These are phyloP conservation scores for Neophaeococcomyces mojaviensis DNA, from an alignment of 2,329 filamentous ascomycete species.

Conservation along the genomic window DNA sequence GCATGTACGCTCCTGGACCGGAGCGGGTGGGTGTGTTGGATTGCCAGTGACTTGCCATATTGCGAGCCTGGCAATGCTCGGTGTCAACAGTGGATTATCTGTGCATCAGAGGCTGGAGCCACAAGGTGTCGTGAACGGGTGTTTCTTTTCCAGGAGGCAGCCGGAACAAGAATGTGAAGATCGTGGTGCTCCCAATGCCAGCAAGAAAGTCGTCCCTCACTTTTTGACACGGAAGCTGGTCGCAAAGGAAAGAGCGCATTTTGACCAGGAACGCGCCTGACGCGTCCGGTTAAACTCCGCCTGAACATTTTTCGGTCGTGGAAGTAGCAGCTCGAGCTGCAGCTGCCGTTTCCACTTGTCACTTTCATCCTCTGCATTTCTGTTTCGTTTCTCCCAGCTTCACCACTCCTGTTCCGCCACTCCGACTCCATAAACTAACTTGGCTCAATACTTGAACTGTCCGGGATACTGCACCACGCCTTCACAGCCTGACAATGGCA, in stretches of 20 bases:
- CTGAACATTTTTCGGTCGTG: not conserved
- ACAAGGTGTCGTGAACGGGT: slow-evolving; percentile 2
- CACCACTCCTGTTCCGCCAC: too few relatives aligned
- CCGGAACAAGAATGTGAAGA: slow-evolving; percentile 9
- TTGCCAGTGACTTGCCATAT: slow-evolving; percentile 35
- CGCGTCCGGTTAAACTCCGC: slow-evolving; percentile 8
- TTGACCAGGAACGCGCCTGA: slow-evolving; percentile 2
- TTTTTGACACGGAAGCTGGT: not conserved
- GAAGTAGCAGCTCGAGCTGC: not conserved
- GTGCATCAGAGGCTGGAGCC: slow-evolving; percentile 5
- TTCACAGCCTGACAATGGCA: too few relatives aligned
- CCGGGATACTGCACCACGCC: too few relatives aligned
- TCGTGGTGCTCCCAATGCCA: not conserved
- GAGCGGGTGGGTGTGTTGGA: slow-evolving; percentile 34
- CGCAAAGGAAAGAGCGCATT: not conserved
- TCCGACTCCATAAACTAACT: too few relatives aligned
- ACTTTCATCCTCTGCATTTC: too few relatives aligned
- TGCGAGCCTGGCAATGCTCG: slow-evolving; percentile 16
- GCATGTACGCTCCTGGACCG: slow-evolving; percentile 36
- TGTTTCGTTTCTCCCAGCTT: too few relatives aligned
- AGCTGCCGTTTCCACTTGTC: not conserved
- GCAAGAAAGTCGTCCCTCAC: not conserved
- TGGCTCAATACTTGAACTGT: too few relatives aligned
- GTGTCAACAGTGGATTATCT: not conserved
- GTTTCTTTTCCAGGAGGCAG: slow-evolving; percentile 4